phyloP scores from a whole-genome alignment of 2,329 filamentous ascomycete genomes.

The Diplodia scrobiculata region DNA sequence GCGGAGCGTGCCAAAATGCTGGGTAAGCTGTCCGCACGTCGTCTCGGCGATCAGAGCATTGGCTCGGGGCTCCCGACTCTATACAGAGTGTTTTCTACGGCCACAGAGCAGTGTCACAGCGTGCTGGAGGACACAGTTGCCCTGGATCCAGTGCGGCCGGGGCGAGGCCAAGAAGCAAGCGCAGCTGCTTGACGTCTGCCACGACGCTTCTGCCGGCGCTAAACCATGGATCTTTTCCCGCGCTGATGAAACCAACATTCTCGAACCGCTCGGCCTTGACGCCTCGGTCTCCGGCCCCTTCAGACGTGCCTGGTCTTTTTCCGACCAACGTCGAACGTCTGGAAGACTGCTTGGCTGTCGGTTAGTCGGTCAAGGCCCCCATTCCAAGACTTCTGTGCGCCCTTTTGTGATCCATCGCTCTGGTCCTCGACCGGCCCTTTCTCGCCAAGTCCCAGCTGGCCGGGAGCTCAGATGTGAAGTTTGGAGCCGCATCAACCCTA shows the following conservation, averaged over 20 bases:
- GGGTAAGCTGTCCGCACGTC: background rate
- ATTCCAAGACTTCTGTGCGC: background rate
- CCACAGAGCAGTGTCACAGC: too few species aligned
- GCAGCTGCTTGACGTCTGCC: background rate
- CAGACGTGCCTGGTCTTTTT: background rate
- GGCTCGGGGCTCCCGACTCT: background rate
- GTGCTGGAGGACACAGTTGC: too few species aligned
- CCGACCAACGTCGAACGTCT: slow-evolving; percentile 7
- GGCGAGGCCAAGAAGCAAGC: background rate
- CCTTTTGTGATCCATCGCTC: background rate
- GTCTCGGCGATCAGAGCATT: background rate
- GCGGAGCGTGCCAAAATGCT: background rate
- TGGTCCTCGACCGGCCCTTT: background rate
- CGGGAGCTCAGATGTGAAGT: background rate
- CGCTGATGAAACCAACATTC: background rate
- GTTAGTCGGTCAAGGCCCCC: background rate
- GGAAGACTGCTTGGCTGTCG: background rate
- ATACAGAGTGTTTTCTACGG: too few species aligned
- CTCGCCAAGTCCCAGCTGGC: background rate
- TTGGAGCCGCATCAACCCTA: slow-evolving; percentile 16
- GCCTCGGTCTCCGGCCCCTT: background rate
- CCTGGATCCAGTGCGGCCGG: background rate
- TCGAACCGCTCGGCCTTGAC: slow-evolving; percentile 9
- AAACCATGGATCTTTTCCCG: background rate
- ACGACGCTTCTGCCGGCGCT: background rate